Evolutionary conservation across 2,329 filamentous ascomycete genomes (phyloP).

Genomic region (Phoma herbarum): DNA sequence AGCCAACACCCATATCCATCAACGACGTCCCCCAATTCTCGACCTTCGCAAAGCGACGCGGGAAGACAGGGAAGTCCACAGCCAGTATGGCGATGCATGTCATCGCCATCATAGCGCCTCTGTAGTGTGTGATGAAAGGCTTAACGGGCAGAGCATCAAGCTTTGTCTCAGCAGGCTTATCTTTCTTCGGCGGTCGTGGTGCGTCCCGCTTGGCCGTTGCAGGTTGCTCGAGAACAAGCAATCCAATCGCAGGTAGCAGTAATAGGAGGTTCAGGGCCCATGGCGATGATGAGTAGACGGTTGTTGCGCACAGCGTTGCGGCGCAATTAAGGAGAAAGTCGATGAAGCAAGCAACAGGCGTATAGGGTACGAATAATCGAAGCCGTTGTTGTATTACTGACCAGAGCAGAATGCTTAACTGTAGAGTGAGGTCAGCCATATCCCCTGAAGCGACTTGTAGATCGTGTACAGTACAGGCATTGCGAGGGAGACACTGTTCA

Average conservation of each 20-base stretch:
- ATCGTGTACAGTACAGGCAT: slow-evolving; percentile 71
- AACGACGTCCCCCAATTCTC: slow-evolving; percentile 99
- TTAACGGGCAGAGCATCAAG: slow-evolving; percentile 75
- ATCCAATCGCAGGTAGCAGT: slow-evolving; percentile 72
- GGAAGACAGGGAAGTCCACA: slow-evolving; percentile 93
- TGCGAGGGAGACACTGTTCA: slow-evolving; percentile 85
- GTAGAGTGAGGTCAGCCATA: slow-evolving; percentile 39
- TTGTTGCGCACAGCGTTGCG: slow-evolving; percentile 83
- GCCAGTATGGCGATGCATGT: slow-evolving; percentile 95
- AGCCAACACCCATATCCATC: slow-evolving; percentile 97
- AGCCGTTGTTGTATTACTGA: slow-evolving; percentile 85
- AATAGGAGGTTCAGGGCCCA: slow-evolving; percentile 79
- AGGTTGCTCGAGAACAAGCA: slow-evolving; percentile 60
- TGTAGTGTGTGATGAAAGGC: slow-evolving; percentile 91
- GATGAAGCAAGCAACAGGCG: slow-evolving; percentile 70
- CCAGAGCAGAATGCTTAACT: slow-evolving; percentile 88
- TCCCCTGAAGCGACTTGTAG: slow-evolving; percentile 22
- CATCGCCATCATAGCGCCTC: slow-evolving; percentile 87
- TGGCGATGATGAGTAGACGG: slow-evolving; percentile 80
- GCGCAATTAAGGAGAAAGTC: slow-evolving; percentile 91
- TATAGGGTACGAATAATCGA: slow-evolving; percentile 82
- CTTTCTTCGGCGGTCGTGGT: slow-evolving; percentile 34
- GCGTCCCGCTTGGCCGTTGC: slow-evolving; percentile 23
- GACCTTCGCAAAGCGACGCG: slow-evolving; percentile 93
- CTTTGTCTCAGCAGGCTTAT: slow-evolving; percentile 25